These are phyloP conservation scores for Durio zibethinus DNA, from an alignment of 345 rosid genomes.

Conservation along the genomic window DNA sequence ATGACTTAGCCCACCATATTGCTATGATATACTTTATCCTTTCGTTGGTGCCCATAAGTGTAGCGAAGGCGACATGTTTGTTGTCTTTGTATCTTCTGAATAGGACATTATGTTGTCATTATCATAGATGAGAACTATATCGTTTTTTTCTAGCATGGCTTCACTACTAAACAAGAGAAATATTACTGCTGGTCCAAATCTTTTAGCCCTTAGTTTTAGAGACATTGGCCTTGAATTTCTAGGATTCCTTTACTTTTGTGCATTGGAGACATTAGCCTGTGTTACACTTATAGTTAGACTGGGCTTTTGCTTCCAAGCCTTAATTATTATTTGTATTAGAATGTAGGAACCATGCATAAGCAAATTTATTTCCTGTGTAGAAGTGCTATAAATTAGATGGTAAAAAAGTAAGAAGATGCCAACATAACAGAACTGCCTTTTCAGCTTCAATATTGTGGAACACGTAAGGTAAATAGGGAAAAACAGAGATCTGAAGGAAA, in stretches of 20 bases:
- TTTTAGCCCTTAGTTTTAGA: background rate
- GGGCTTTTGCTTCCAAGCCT: background rate
- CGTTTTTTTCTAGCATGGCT: background rate
- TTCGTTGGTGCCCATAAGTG: background rate
- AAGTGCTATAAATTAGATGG: background rate
- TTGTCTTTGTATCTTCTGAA: background rate
- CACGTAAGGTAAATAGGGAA: background rate
- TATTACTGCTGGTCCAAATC: background rate
- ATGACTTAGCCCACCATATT: background rate
- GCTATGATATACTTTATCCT: background rate
- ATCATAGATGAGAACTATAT: background rate
- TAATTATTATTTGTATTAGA: background rate
- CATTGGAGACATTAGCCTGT: background rate
- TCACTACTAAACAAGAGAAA: background rate
- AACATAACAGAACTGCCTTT: background rate
- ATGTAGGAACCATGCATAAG: background rate
- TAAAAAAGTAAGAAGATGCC: background rate
- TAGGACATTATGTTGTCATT: background rate
- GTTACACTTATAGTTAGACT: background rate
- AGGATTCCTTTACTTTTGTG: background rate
- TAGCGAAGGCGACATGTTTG: background rate
- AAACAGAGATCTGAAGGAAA: background rate
- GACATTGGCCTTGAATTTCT: background rate
- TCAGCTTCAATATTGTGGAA: background rate
- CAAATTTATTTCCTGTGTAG: background rate